These are phyloP conservation scores for Diaporthe ampelina DNA, from an alignment of 2,329 filamentous ascomycete genomes.

Conservation along the genomic window DNA sequence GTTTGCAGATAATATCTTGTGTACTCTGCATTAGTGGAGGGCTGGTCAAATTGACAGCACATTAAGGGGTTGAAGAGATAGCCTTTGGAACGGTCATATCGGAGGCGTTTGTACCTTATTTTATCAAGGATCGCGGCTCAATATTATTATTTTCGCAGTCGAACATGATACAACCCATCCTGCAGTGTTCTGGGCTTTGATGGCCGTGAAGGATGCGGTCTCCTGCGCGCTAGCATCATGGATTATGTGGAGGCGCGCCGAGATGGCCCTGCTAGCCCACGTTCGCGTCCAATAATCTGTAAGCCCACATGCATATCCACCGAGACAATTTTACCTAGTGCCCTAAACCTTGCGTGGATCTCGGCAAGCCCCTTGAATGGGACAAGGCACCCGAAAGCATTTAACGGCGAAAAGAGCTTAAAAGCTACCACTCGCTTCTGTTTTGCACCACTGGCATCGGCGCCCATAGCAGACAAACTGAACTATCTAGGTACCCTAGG, in stretches of 20 bases:
- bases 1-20: too few relatives aligned
- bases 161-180: neutral
- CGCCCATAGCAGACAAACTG: neutral
- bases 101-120: too few relatives aligned
- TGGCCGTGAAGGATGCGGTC: neutral
- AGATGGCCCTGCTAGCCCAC: constrained; percentile 6
- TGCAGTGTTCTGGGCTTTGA: neutral
- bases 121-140: too few relatives aligned
- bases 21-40: too few relatives aligned
- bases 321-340: constrained; percentile 12
- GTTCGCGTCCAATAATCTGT: neutral
- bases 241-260: neutral
- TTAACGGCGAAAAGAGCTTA: neutral
- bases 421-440: too few relatives aligned
- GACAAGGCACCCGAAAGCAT: neutral
- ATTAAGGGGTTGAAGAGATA: too few relatives aligned
- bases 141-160: neutral
- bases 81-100: too few relatives aligned
- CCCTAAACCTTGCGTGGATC: neutral
- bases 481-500: neutral
- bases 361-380: neutral
- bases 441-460: neutral
- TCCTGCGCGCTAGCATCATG: neutral
- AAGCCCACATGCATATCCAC: constrained; percentile 19
- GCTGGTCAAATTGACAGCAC: too few relatives aligned